Evolutionary conservation across 2,329 filamentous ascomycete species (phyloP).

Genomic region (Monosporascus sp.): DNA sequence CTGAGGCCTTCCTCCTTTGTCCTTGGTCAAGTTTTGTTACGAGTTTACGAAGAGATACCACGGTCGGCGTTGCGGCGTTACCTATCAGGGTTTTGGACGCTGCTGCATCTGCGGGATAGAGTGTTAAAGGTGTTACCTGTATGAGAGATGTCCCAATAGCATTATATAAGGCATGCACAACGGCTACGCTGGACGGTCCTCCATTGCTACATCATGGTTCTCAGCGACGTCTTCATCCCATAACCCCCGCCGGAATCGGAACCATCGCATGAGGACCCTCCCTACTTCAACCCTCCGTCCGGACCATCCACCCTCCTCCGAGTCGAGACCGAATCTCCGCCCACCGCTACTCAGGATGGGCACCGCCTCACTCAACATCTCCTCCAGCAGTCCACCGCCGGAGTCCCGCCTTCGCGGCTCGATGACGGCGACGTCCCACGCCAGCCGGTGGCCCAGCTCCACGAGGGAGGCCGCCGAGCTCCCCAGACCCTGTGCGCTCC

Average conservation of each 20-base stretch:
- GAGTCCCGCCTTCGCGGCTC: slow-evolving; percentile 34
- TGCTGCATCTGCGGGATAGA: neutral
- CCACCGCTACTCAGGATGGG: slow-evolving; percentile 57
- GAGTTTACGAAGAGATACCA: slow-evolving; percentile 34
- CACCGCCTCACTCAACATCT: slow-evolving; percentile 45
- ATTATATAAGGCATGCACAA: neutral
- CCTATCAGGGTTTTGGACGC: neutral
- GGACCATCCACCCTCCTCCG: slow-evolving; percentile 49
- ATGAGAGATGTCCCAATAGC: neutral
- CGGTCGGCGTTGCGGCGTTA: slow-evolving; percentile 33
- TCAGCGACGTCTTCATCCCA: slow-evolving; percentile 21
- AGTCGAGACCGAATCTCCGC: slow-evolving; percentile 34
- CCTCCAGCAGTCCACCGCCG: slow-evolving; percentile 18
- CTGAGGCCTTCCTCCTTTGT: slow-evolving; percentile 19
- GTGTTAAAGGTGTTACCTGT: neutral
- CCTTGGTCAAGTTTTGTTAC: slow-evolving; percentile 17
- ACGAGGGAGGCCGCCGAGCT: slow-evolving; percentile 57
- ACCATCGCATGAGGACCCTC: slow-evolving; percentile 61
- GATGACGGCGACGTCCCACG: slow-evolving; percentile 40
- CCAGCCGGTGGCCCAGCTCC: slow-evolving; percentile 48
- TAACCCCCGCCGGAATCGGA: slow-evolving; percentile 41
- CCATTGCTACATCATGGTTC: neutral
- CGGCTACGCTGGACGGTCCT: neutral
- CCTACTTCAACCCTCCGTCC: slow-evolving; percentile 54
- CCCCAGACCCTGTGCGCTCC: slow-evolving; percentile 68